Percentiles rank a stretch among this genome's conserved stretches.
Evolutionary conservation across 2,329 filamentous ascomycete species (phyloP).

Genomic region (Xylaria sp.): DNA sequence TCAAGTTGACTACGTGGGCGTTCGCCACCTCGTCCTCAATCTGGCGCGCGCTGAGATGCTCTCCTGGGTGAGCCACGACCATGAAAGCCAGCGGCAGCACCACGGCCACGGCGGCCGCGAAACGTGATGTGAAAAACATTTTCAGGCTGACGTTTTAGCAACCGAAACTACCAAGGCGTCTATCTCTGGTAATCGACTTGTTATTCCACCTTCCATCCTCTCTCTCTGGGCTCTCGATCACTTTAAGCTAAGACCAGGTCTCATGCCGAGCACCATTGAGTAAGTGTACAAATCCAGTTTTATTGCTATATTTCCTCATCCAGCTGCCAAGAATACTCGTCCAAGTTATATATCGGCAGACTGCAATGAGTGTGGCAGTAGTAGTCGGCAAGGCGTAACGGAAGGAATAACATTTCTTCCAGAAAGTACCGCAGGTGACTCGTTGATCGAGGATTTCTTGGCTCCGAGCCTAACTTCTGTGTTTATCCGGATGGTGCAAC

Average conservation of each 20-base stretch:
- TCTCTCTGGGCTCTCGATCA: constrained; percentile 14
- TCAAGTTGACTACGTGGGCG: constrained; percentile 45
- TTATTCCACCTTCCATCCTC: not conserved
- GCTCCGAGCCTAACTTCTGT: constrained; percentile 16
- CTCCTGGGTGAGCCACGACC: constrained; percentile 47
- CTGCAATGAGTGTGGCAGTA: constrained; percentile 23
- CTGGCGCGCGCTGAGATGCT: constrained; percentile 45
- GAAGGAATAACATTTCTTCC: constrained; percentile 35
- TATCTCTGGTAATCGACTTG: not conserved
- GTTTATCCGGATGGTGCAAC: constrained; percentile 37
- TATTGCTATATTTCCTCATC: constrained; percentile 32
- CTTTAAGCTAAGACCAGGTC: constrained; percentile 25
- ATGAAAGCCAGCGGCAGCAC: constrained; percentile 41
- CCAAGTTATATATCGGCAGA: constrained; percentile 29
- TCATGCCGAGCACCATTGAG: not conserved
- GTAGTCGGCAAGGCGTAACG: constrained; percentile 32
- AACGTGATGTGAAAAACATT: constrained; percentile 42
- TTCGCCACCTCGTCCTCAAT: constrained; percentile 45
- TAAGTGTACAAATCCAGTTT: constrained; percentile 15
- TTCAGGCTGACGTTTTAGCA: not conserved
- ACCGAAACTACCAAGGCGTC: not conserved
- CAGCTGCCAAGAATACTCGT: constrained; percentile 31
- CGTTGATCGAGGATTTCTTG: constrained; percentile 17
- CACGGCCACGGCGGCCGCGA: constrained; percentile 40
- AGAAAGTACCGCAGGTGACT: constrained; percentile 13